phyloP scores from a whole-genome alignment of 139 green algal genomes.

The Micractinium sp. region DNA sequence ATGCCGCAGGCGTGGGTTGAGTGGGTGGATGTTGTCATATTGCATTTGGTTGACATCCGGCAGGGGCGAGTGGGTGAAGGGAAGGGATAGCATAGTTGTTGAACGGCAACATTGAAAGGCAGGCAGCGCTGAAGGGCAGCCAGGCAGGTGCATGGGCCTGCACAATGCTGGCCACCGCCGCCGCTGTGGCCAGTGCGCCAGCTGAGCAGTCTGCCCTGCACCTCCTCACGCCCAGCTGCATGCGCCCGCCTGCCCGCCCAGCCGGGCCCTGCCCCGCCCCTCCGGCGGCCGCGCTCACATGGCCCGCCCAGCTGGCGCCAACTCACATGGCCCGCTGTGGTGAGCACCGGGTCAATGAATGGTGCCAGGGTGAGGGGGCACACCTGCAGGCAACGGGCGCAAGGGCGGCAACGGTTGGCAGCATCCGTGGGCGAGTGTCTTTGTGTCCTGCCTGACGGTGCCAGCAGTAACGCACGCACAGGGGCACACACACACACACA shows the following conservation, averaged over 20 bases:
- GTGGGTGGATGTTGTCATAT: too few relatives aligned
- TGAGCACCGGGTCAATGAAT: conserved; percentile 64
- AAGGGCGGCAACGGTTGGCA: neutral
- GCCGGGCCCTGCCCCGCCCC: too few relatives aligned
- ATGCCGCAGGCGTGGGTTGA: neutral
- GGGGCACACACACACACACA: neutral
- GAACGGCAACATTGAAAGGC: too few relatives aligned
- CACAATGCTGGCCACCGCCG: too few relatives aligned
- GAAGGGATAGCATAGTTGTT: neutral
- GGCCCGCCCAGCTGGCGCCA: neutral
- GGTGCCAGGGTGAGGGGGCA: conserved; percentile 62
- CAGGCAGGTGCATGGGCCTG: too few relatives aligned
- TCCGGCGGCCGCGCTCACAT: neutral
- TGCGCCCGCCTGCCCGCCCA: too few relatives aligned
- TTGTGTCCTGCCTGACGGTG: neutral
- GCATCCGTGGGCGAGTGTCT: neutral
- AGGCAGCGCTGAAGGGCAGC: too few relatives aligned
- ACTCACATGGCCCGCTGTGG: conserved; percentile 45
- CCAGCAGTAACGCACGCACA: too few relatives aligned
- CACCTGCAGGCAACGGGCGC: neutral
- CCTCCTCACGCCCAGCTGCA: too few relatives aligned
- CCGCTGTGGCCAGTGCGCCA: too few relatives aligned
- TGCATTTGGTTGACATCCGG: neutral
- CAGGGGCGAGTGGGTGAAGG: neutral
- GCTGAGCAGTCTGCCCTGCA: too few relatives aligned